Evolutionary conservation across 2,329 filamentous ascomycete genomes (phyloP).

Genomic region (Grosmannia serpens): DNA sequence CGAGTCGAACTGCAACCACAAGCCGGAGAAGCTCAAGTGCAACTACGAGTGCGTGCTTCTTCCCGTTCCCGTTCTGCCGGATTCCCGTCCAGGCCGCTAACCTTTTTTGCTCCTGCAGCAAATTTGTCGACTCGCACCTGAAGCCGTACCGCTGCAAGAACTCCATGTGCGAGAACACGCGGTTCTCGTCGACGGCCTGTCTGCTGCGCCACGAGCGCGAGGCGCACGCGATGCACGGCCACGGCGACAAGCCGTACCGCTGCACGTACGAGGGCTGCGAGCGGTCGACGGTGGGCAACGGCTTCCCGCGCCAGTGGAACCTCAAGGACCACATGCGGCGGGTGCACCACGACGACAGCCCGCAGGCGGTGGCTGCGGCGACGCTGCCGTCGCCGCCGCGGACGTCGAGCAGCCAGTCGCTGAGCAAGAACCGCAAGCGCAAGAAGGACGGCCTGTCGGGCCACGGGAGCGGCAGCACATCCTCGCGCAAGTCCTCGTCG

Average conservation of each 20-base stretch:
- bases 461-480: conserved; percentile 14
- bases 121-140: conserved; percentile 92
- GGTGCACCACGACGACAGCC: conserved; percentile 59
- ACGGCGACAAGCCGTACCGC: conserved; percentile 83
- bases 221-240: conserved; percentile 89
- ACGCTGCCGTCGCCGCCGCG: conserved; percentile 12
- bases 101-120: conserved; percentile 61
- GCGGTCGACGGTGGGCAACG: conserved; percentile 67
- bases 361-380: neutral
- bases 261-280: conserved; percentile 85
- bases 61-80: neutral
- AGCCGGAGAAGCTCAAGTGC: conserved; percentile 93
- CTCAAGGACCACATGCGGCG: conserved; percentile 94
- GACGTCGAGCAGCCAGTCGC: conserved; percentile 25
- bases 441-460: conserved; percentile 37
- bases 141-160: conserved; percentile 95
- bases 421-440: conserved; percentile 43
- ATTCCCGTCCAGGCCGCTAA: conserved; percentile 24
- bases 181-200: conserved; percentile 92
- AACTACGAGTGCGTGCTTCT: conserved; percentile 75
- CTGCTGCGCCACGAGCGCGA: conserved; percentile 90
- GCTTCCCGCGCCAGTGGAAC: conserved; percentile 93
- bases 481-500: conserved; percentile 33
- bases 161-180: conserved; percentile 67
- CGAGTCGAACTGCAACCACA: conserved; percentile 65